phyloP scores from a whole-genome alignment of 768 basidiomycete species.

The Boletus sp. region DNA sequence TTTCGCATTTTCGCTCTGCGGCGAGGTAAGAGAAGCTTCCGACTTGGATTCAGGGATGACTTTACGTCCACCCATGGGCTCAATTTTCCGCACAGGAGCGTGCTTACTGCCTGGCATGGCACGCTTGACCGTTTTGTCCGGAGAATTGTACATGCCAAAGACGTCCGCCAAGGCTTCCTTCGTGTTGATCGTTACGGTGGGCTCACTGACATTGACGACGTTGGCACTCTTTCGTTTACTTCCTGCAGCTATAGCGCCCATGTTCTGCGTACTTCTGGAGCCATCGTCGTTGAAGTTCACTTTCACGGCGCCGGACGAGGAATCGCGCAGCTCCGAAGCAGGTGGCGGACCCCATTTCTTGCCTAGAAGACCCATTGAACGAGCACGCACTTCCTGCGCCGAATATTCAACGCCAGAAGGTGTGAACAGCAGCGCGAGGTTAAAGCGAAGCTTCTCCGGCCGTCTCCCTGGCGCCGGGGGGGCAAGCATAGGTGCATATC shows the following conservation, averaged over 20 bases:
- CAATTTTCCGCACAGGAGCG: conserved; percentile 67
- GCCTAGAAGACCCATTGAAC: conserved; percentile 76
- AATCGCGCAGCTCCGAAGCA: conserved; percentile 36
- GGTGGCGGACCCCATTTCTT: conserved; percentile 82
- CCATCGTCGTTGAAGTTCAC: conserved; percentile 66
- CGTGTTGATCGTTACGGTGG: conserved; percentile 95
- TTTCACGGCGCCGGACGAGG: conserved; percentile 36
- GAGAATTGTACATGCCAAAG: conserved; percentile 94
- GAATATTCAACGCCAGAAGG: conserved; percentile 79
- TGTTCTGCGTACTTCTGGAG: conserved; percentile 41
- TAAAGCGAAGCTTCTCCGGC: conserved; percentile 68
- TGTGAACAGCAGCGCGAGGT: conserved; percentile 70
- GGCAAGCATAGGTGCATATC: conserved; percentile 73
- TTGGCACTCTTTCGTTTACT: conserved; percentile 44
- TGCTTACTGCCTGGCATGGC: conserved; percentile 65
- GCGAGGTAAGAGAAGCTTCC: conserved; percentile 36
- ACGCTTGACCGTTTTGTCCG: conserved; percentile 66
- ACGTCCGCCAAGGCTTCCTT: conserved; percentile 93
- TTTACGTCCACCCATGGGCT: conserved; percentile 44
- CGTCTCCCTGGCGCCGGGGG: conserved; percentile 68
- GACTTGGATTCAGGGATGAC: conserved; percentile 24
- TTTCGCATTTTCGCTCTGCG: conserved; percentile 24
- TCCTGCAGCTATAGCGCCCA: conserved; percentile 29
- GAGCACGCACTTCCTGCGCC: conserved; percentile 78
- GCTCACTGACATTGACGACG: conserved; percentile 52